Conservation (phyloP, 2,329 filamentous ascomycete species). For the Aspergillus fumigatiaffinis region DNA sequence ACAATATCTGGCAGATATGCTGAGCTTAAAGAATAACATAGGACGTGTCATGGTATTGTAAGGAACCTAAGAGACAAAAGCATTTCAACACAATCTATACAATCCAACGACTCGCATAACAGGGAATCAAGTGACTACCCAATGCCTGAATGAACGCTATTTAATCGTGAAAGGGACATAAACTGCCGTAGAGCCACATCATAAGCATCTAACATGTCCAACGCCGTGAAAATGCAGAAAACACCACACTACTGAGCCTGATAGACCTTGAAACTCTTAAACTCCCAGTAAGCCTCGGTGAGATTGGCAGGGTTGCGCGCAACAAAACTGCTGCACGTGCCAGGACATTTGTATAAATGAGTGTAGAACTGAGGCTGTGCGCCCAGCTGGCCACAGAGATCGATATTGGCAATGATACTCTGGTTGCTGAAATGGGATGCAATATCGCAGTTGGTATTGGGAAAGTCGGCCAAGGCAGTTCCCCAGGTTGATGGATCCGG, state of each 20-base stretch:
- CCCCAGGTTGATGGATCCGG: constrained; percentile 64
- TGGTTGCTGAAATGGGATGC: constrained; percentile 59
- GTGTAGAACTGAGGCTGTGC: constrained; percentile 32
- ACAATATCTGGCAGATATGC: not conserved
- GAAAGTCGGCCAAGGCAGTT: constrained; percentile 61
- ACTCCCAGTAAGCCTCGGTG: constrained; percentile 62
- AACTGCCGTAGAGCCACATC: not conserved
- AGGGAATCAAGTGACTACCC: not conserved
- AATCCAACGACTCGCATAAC: not conserved
- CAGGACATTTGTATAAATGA: constrained; percentile 41
- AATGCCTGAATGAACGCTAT: not conserved
- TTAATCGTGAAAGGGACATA: not conserved
- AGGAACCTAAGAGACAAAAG: not conserved
- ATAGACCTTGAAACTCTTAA: constrained; percentile 59
- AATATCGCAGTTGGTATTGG: constrained; percentile 59
- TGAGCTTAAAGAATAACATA: not conserved
- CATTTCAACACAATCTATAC: not conserved
- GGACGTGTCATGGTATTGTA: not conserved
- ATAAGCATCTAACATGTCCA: too few relatives aligned
- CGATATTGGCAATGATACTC: constrained; percentile 64
- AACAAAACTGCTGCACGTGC: constrained; percentile 56
- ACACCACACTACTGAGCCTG: constrained; percentile 22
- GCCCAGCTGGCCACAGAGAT: constrained; percentile 58
- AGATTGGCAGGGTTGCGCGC: constrained; percentile 55
- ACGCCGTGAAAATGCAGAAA: not conserved